Conservation (phyloP, 2,329 filamentous ascomycete species). For the Cladosporium austrohemisphaericum region DNA sequence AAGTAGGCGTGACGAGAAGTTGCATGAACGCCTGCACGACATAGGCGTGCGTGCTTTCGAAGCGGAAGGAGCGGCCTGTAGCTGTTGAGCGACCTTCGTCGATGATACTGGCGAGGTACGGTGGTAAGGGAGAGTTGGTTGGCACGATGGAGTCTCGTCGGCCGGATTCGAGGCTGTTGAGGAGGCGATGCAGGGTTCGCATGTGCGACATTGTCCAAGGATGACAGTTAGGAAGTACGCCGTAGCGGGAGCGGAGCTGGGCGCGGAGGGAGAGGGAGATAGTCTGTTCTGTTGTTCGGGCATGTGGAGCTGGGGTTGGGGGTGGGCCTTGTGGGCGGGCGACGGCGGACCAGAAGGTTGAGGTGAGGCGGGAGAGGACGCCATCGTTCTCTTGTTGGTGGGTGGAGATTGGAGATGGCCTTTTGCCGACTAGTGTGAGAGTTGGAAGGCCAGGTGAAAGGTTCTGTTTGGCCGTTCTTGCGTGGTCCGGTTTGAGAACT, state of each 20-base stretch:
- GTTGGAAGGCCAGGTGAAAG: not conserved
- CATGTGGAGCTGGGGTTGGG: constrained; percentile 2
- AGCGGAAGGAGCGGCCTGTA: constrained; percentile 23
- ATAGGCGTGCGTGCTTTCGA: constrained; percentile 26
- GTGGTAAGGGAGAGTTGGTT: constrained; percentile 21
- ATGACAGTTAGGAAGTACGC: constrained; percentile 28
- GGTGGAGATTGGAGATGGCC: not conserved
- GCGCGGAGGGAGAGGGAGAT: constrained; percentile 24
- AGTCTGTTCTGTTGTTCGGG: constrained; percentile 13
- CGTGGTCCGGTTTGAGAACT: constrained; percentile 24
- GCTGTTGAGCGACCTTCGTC: constrained; percentile 19
- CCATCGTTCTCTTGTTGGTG: constrained; percentile 7
- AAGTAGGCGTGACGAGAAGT: constrained; percentile 24
- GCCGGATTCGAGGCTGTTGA: constrained; percentile 29
- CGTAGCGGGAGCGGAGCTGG: constrained; percentile 32
- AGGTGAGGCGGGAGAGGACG: constrained; percentile 25
- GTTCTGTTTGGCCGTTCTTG: not conserved
- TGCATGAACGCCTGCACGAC: constrained; percentile 32
- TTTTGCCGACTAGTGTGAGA: constrained; percentile 8
- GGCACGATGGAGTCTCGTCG: constrained; percentile 31
- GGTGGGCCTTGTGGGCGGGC: constrained; percentile 23
- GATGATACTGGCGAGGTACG: constrained; percentile 18
- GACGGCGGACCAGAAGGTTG: constrained; percentile 30
- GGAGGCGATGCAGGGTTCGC: constrained; percentile 36
- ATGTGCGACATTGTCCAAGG: constrained; percentile 36